A percentile compares a stretch with the other conserved stretches of the same genome.
These are phyloP conservation scores for Sinapis alba DNA, from an alignment of 441 rosid species.

Conservation along the genomic window DNA sequence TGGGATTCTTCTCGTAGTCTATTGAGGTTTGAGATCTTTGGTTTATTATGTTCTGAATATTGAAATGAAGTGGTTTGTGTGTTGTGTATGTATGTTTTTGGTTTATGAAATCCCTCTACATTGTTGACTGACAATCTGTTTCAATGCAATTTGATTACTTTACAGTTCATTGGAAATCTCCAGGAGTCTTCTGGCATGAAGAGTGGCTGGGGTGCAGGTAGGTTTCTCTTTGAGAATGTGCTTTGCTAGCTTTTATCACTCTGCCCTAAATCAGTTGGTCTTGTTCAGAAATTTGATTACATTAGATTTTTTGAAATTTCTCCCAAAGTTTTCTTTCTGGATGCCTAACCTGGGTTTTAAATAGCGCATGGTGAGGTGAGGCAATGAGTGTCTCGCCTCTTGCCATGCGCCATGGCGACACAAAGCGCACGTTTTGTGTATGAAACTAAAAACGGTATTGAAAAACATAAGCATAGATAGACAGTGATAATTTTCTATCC, in stretches of 20 bases:
- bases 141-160: neutral
- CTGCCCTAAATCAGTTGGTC: no score
- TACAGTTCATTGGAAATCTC: constrained; percentile 79
- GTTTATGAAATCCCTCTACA: neutral
- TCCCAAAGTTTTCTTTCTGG: neutral
- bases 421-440: no score
- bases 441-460: no score
- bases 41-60: neutral
- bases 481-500: no score
- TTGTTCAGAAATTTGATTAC: neutral
- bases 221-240: constrained; percentile 16
- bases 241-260: no score
- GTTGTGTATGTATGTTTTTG: neutral
- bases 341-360: no score
- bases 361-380: no score
- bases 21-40: constrained; percentile 31
- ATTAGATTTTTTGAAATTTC: neutral
- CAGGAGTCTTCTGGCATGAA: constrained; percentile 69
- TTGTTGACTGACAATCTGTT: neutral
- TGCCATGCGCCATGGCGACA: no score
- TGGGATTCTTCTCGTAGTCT: neutral
- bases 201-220: constrained; percentile 86
- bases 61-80: neutral
- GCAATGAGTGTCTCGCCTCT: no score
- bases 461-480: no score